Evolutionary conservation across 1,139 yeast genomes (phyloP).

Genomic region (Blastobotrys buckinghamii): DNA sequence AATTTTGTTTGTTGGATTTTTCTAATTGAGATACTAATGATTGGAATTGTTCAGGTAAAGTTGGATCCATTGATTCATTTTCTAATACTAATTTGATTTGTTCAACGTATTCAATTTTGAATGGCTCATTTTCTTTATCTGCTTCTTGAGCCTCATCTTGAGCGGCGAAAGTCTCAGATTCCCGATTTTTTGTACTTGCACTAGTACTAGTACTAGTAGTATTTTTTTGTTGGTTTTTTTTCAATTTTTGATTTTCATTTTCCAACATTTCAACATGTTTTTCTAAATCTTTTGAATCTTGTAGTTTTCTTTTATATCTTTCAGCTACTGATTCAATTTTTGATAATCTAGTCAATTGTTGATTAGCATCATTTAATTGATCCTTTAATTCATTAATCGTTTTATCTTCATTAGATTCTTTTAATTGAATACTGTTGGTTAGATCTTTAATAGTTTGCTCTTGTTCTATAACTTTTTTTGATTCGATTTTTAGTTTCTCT

Average conservation of each 20-base stretch:
- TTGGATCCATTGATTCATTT: slow-evolving; percentile 1
- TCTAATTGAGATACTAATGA: not conserved
- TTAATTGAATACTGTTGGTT: slow-evolving; percentile 4
- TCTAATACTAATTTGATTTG: not conserved
- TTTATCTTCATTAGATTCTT: not conserved
- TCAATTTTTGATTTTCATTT: slow-evolving; percentile 14
- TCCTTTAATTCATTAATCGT: slow-evolving; percentile 10
- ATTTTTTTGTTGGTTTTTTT: slow-evolving; percentile 5
- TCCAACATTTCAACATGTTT: slow-evolving; percentile 16
- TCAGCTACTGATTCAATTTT: slow-evolving; percentile 18
- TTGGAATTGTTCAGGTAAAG: not conserved
- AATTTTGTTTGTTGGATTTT: not conserved
- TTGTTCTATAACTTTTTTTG: slow-evolving; percentile 8
- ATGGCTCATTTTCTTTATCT: not conserved
- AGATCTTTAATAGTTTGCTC: slow-evolving; percentile 15
- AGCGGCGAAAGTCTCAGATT: not conserved
- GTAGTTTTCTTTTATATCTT: slow-evolving; percentile 19
- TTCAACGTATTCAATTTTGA: not conserved
- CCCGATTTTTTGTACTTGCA: not conserved
- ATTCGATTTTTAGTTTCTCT: slow-evolving; percentile 6
- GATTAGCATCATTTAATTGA: slow-evolving; percentile 15
- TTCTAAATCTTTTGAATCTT: slow-evolving; percentile 15
- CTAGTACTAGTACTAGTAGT: not conserved
- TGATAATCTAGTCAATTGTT: slow-evolving; percentile 12
- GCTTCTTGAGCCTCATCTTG: not conserved